Evolutionary conservation across 2,329 filamentous ascomycete species (phyloP).

Genomic region (Tolypocladium ovalisporum): DNA sequence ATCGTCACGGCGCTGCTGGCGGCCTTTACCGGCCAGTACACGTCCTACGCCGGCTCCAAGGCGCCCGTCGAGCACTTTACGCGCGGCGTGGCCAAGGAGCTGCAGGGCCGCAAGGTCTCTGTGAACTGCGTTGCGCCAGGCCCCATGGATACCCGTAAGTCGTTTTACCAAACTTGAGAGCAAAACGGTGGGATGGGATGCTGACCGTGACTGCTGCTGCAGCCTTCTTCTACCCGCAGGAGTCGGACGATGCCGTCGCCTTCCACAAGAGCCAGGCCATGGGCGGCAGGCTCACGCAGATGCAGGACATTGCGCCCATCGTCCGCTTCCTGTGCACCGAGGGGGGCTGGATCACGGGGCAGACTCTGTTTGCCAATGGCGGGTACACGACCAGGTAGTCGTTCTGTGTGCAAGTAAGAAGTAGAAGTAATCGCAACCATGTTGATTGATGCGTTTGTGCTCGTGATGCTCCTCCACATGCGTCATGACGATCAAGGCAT

Average conservation of each 20-base stretch:
- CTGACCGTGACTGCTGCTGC: neutral
- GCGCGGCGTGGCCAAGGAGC: constrained; percentile 21
- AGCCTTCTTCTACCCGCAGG: constrained; percentile 34
- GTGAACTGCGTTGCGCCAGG: constrained; percentile 25
- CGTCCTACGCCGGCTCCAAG: constrained; percentile 32
- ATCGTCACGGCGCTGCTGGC: constrained; percentile 32
- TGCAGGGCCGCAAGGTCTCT: constrained; percentile 18
- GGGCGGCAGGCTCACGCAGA: constrained; percentile 27
- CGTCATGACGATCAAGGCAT: no score
- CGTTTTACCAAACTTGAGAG: no score
- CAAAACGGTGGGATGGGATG: neutral
- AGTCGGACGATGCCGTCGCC: constrained; percentile 28
- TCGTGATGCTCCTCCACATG: neutral
- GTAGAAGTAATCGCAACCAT: neutral
- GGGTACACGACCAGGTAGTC: constrained; percentile 31
- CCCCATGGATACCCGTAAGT: constrained; percentile 28
- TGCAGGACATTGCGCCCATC: constrained; percentile 33
- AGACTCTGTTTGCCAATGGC: constrained; percentile 37
- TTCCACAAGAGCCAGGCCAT: constrained; percentile 33
- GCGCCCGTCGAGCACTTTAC: constrained; percentile 28
- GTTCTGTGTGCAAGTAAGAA: neutral
- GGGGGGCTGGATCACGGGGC: constrained; percentile 32
- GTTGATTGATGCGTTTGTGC: neutral
- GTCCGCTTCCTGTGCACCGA: constrained; percentile 31
- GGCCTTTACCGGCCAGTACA: constrained; percentile 34